Evolutionary conservation across 2,329 filamentous ascomycete species (phyloP), one percentile per base, ranked within the genome.

Genomic region (Alternaria novae-zelandiae): DNA sequence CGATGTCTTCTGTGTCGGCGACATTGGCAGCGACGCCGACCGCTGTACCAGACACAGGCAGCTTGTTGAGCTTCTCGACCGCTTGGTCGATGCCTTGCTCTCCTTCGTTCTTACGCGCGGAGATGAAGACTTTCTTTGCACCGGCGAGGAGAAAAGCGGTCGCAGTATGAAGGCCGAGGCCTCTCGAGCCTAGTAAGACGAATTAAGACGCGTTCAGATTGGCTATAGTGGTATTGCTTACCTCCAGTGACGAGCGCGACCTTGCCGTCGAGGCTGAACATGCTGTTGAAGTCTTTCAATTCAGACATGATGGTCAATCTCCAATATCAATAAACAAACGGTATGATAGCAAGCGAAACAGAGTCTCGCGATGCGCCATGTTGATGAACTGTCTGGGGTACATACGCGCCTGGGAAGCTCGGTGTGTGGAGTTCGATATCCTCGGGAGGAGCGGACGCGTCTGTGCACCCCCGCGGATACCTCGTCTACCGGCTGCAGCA

Each of bases 101-200:
- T 20, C 80, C 81, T 23, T 72, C 73, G 23, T 75, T 75, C 64
- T 80, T 82, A 13, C 80, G 75, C 4, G 80, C 77, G 0, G 76
- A 79, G 30, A 82, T 75, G 63, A 81, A 73, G 56, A 82, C 80
- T 44, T 72, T 80, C 28, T 71, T 74, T n/a, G 78, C 79, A 11
- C 80, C 80, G 12, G 80, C 80, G 26, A 79, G 74, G 8, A 82
- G 75, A 49, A 82, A 80, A 0, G 76, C 79, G 3, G 78, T 79
- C 7, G 80, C 80, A 9, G 79, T 73, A 44, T 81, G 77, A 11
- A 81, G 74, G 15, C 79, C 79, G 20, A 82, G 70, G 2, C 80
- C 80, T 70, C 79, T 72, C 3, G 79, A 81, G 25, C 81, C 81
- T 82, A 46, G 13, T 4, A 10, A 6, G 8, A 15, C 11, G 23